Evolutionary conservation across 148 eudicot species (phyloP), one percentile per base, ranked within the genome.

Genomic region (Cornus controversa): DNA sequence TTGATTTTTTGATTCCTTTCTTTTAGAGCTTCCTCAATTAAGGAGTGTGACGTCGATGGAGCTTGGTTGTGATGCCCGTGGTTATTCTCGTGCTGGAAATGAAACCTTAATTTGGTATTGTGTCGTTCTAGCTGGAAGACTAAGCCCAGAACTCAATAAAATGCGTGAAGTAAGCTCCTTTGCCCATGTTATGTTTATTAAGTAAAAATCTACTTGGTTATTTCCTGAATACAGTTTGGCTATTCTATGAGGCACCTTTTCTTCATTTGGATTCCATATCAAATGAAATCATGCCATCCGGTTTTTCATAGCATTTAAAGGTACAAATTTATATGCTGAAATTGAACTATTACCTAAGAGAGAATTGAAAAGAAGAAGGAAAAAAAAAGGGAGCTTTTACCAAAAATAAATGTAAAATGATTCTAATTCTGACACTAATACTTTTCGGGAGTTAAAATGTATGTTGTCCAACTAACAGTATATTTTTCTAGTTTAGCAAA

Each of bases 31-130:
- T 86, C 91, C 97, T 58, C 98, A 92, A 67, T 85, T 96, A 80
- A 88, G 99, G 87, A 93, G 87, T 42, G 79, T 92, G 86, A 93
- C 99, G 70, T 87, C 99, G 16, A 84, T 76, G 94, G 97, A 93
- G 84, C 82, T 96, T 80, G 99, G 99, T 65, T 96, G 99, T 74
- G 94, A 93, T 85, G 85, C 94, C 29, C 86, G 82, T 40, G 97
- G 99, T 76, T 86, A 87, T 80, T 93, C 99, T 66, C 97, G 94
- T 77, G 94, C 93, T 28, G 97, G 98, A 78, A 81, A 78, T 57
- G 81, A 81, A 82, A 83, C 87, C 34, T 72, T 74, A 31, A 82
- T 93, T 53, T 96, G 99, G 99, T 96, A 96, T 80, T 93, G 98
- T 78, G 97, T 91, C 79, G 72, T 96, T 83, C 73, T 89, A 67